phyloP scores from a whole-genome alignment of 805 yeast species.

The Candida coleopterorum region DNA sequence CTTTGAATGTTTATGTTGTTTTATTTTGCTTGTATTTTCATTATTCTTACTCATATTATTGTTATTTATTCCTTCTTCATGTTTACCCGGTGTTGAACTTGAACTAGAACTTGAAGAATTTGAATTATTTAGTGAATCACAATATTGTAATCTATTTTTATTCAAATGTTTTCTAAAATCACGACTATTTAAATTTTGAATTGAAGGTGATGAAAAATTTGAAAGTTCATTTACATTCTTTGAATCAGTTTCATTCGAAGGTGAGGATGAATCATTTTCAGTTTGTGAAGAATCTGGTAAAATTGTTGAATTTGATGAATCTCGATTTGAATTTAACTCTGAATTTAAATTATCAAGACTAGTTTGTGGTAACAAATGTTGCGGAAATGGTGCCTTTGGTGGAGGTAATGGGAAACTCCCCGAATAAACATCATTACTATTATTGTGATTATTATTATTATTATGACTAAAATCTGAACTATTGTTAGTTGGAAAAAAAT shows the following conservation, averaged over 20 bases:
- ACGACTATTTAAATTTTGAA: background rate
- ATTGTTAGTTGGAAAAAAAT: conserved; percentile 2
- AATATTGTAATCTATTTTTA: background rate
- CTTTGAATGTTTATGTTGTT: conserved; percentile 1
- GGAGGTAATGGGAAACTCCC: conserved; percentile 5
- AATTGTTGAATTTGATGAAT: background rate
- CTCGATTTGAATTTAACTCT: background rate
- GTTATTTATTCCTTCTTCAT: background rate
- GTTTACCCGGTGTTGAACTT: conserved; percentile 3
- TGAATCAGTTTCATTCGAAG: background rate
- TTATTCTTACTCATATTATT: background rate
- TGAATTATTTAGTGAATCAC: conserved; percentile 1
- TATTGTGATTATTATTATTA: background rate
- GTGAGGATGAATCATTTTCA: background rate
- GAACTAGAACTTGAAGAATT: conserved; percentile 5
- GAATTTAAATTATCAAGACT: background rate
- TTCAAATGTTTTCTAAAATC: conserved; percentile 1
- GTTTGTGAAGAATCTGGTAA: background rate
- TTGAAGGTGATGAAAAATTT: background rate
- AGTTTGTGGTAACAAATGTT: conserved; percentile 2
- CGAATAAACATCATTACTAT: background rate
- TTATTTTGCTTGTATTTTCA: background rate
- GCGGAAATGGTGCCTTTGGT: conserved; percentile 5
- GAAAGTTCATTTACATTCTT: background rate
- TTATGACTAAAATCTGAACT: background rate